Conservation (phyloP, 371 early-diverging fungal species). For the Apophysomyces trapeziformis region DNA sequence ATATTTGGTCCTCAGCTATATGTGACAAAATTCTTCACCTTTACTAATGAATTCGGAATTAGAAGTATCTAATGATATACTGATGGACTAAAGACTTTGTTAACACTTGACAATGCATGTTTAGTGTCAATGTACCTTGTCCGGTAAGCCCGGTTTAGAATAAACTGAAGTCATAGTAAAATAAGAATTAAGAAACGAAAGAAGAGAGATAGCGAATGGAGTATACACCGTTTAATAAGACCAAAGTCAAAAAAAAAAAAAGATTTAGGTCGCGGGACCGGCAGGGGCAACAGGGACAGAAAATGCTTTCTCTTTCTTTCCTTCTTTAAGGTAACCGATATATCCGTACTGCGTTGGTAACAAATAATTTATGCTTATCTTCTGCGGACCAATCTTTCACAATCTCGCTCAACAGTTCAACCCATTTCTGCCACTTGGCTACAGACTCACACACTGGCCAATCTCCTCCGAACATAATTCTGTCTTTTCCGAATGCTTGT, state of each 20-base stretch:
- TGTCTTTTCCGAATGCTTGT: conserved; percentile 46
- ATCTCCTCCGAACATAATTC: conserved; percentile 52
- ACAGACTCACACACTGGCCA: conserved; percentile 41
- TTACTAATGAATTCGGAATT: background rate
- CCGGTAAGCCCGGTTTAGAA: background rate
- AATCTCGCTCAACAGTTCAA: conserved; percentile 31
- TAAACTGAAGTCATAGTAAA: background rate
- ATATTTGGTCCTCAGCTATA: background rate
- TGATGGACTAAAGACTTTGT: background rate
- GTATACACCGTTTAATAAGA: too few species aligned
- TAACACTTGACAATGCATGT: background rate
- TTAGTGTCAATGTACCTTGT: background rate
- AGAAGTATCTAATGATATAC: background rate
- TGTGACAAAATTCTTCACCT: background rate
- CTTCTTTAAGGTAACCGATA: conserved; percentile 10
- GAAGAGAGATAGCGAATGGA: background rate
- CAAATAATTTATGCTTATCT: conserved; percentile 42
- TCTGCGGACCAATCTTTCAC: conserved; percentile 34
- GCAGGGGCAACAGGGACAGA: background rate
- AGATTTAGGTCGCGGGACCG: background rate
- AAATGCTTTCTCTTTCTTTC: too few species aligned
- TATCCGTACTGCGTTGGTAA: conserved; percentile 36
- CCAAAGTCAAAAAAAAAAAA: background rate
- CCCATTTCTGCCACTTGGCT: conserved; percentile 37
- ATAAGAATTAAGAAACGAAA: background rate